phyloP scores from a whole-genome alignment of 306 rosid genomes.

The Trifolium dubium region DNA sequence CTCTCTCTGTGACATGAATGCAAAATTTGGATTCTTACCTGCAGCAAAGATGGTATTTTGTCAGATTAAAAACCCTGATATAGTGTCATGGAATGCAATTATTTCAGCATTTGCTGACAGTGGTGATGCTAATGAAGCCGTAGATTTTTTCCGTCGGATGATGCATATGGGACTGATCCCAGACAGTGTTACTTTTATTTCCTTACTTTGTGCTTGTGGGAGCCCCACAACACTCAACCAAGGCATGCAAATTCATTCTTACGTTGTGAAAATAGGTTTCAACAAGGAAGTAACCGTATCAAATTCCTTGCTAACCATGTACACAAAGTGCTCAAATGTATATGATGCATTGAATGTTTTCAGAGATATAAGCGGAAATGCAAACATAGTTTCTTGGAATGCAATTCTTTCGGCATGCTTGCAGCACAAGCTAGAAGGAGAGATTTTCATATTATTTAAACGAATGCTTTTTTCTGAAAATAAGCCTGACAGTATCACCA shows the following conservation, averaged over 20 bases:
- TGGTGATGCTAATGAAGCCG: slow-evolving; percentile 58
- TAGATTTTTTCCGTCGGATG: slow-evolving; percentile 59
- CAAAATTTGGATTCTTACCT: slow-evolving; percentile 59
- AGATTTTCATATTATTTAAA: slow-evolving; percentile 58
- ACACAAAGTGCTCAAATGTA: slow-evolving; percentile 69
- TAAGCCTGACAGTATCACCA: slow-evolving; percentile 64
- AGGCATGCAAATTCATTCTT: slow-evolving; percentile 77
- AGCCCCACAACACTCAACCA: slow-evolving; percentile 57
- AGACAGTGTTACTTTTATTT: slow-evolving; percentile 62
- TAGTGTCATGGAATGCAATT: slow-evolving; percentile 81
- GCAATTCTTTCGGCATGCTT: slow-evolving; percentile 68
- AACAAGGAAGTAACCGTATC: slow-evolving; percentile 50
- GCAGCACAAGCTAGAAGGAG: slow-evolving; percentile 65
- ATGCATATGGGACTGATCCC: slow-evolving; percentile 55
- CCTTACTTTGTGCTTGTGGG: slow-evolving; percentile 63
- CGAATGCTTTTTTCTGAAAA: slow-evolving; percentile 58
- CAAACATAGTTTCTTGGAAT: slow-evolving; percentile 78
- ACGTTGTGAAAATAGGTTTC: slow-evolving; percentile 53
- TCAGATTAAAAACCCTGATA: slow-evolving; percentile 66
- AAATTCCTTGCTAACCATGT: slow-evolving; percentile 71
- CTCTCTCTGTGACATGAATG: slow-evolving; percentile 83
- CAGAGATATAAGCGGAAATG: slow-evolving; percentile 44
- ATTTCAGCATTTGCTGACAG: slow-evolving; percentile 63
- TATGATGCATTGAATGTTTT: slow-evolving; percentile 60
- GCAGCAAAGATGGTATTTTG: slow-evolving; percentile 59